Conservation (phyloP, 306 rosid species). For the Trifolium dubium region DNA sequence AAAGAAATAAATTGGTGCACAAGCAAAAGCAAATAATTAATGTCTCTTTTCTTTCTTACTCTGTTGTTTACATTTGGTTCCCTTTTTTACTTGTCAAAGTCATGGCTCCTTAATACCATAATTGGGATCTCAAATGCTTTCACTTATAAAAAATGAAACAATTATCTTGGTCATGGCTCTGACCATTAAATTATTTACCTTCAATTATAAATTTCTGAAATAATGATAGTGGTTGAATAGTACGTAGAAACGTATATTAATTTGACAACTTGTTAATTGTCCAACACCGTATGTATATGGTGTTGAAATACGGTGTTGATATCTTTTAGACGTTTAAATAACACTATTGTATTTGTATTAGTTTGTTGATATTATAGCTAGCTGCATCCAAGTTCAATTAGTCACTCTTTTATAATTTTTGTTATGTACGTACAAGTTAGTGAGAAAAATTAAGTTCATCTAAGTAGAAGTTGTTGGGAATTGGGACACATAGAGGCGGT, state of each 20-base stretch:
- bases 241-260: not conserved
- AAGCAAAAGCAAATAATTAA: constrained; percentile 48
- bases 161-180: constrained; percentile 29
- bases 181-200: not conserved
- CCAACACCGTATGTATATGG: not conserved
- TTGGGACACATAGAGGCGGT: no score
- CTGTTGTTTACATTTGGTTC: constrained; percentile 40
- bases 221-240: no score
- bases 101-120: constrained; percentile 40
- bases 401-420: not conserved
- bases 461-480: no score
- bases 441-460: no score
- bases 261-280: not conserved
- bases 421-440: no score
- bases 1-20: constrained; percentile 51
- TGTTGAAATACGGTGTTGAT: no score
- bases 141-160: constrained; percentile 19
- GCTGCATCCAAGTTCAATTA: constrained; percentile 5
- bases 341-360: constrained; percentile 13
- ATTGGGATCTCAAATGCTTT: constrained; percentile 47
- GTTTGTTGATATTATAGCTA: not conserved
- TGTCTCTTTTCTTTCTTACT: constrained; percentile 37
- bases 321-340: not conserved
- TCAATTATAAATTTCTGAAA: constrained; percentile 8
- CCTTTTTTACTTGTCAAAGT: constrained; percentile 48